Percentiles rank a stretch among this genome's conserved stretches.
Conservation (phyloP, 352 stramenopile genomes). For the Globisporangium nunn region DNA sequence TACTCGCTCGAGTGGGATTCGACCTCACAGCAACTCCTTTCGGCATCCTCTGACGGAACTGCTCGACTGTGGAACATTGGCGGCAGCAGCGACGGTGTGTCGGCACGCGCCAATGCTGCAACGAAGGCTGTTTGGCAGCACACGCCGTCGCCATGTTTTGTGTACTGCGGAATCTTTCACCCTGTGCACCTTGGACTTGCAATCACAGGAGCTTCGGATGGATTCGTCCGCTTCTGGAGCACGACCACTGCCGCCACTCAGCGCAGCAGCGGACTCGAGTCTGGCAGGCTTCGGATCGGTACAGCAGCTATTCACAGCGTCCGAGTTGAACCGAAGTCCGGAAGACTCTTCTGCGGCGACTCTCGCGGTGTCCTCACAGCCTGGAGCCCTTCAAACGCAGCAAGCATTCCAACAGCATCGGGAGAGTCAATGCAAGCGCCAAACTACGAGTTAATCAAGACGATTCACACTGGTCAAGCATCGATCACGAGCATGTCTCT, state of each 20-base stretch:
- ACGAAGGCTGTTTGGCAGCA: slow-evolving; percentile 34
- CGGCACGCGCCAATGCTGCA: background rate
- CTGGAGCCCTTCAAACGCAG: slow-evolving; percentile 17
- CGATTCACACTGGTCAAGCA: slow-evolving; percentile 35
- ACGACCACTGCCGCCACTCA: background rate
- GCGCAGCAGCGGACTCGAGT: background rate
- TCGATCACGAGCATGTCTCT: slow-evolving; percentile 50
- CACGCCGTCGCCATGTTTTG: slow-evolving; percentile 42
- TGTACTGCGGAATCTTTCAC: slow-evolving; percentile 62
- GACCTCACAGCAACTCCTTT: slow-evolving; percentile 25
- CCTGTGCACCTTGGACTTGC: slow-evolving; percentile 18
- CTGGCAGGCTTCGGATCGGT: slow-evolving; percentile 15
- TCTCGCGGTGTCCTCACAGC: slow-evolving; percentile 37
- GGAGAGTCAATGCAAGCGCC: too few species aligned
- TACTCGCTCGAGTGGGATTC: slow-evolving; percentile 50
- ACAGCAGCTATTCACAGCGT: slow-evolving; percentile 39
- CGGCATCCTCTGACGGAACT: slow-evolving; percentile 54
- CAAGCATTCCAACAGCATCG: background rate
- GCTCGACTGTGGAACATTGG: slow-evolving; percentile 33
- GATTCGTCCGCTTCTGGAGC: slow-evolving; percentile 35
- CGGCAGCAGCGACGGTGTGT: background rate
- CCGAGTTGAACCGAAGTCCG: slow-evolving; percentile 32
- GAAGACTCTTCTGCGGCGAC: slow-evolving; percentile 56
- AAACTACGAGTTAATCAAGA: slow-evolving; percentile 40
- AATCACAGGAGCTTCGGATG: slow-evolving; percentile 49